A percentile compares a stretch with the other conserved stretches of the same genome.
These are phyloP conservation scores for Lipomyces lipofer DNA, from an alignment of 805 yeast genomes.

Conservation along the genomic window DNA sequence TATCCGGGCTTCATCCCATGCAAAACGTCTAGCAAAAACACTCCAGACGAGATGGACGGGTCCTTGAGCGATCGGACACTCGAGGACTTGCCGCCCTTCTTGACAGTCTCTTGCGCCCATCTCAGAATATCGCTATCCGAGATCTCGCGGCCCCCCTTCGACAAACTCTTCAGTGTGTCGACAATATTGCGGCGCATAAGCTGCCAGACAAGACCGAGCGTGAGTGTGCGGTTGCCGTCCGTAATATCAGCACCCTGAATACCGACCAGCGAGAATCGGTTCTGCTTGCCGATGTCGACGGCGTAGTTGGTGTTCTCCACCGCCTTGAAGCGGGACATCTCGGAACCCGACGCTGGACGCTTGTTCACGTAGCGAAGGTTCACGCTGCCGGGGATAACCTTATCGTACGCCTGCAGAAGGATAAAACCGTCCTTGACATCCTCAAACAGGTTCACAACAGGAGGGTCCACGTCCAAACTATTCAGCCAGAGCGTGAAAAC, in stretches of 20 bases:
- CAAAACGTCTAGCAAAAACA: constrained; percentile 83
- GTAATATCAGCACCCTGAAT: constrained; percentile 97
- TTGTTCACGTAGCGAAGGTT: constrained; percentile 78
- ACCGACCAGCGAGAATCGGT: constrained; percentile 91
- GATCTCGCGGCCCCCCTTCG: constrained; percentile 71
- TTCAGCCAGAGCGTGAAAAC: constrained; percentile 97
- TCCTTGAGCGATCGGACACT: constrained; percentile 85
- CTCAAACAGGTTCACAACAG: constrained; percentile 86
- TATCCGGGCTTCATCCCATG: constrained; percentile 96
- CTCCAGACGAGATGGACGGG: constrained; percentile 69
- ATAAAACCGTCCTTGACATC: constrained; percentile 92
- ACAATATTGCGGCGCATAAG: constrained; percentile 95
- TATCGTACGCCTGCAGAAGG: constrained; percentile 88
- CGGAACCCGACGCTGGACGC: constrained; percentile 72
- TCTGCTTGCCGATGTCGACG: constrained; percentile 93
- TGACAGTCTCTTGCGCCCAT: constrained; percentile 89
- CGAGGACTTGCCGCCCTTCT: constrained; percentile 72
- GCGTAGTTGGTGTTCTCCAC: constrained; percentile 97
- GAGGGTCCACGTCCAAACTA: constrained; percentile 93
- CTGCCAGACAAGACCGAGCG: constrained; percentile 96
- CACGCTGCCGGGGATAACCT: constrained; percentile 92
- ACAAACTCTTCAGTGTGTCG: constrained; percentile 71
- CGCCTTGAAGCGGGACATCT: constrained; percentile 87
- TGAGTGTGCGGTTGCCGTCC: constrained; percentile 86
- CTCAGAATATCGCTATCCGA: constrained; percentile 82